Evolutionary conservation across 1,139 yeast species (phyloP).

Genomic region (Yarrowia galli): DNA sequence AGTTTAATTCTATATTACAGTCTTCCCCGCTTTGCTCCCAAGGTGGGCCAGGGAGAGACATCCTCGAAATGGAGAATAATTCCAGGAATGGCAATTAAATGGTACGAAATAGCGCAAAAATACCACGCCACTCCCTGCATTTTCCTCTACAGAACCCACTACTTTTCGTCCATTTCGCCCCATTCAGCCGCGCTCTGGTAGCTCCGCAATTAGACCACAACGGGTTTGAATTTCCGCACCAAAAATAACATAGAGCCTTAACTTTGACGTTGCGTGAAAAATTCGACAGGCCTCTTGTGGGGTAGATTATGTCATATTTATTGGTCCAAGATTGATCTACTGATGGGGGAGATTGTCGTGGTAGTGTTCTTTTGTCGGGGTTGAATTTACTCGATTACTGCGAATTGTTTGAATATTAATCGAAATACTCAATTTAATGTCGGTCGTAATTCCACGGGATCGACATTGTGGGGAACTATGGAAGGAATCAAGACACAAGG

Average conservation of each 20-base stretch:
- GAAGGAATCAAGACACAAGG: no score
- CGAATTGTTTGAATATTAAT: no score
- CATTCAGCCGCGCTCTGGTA: background rate
- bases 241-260: conserved; percentile 23
- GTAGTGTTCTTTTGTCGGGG: background rate
- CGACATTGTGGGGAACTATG: background rate
- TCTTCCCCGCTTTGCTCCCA: conserved; percentile 7
- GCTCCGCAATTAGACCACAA: background rate
- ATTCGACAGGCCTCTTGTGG: background rate
- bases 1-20: background rate
- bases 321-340: background rate
- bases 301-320: background rate
- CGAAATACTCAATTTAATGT: background rate
- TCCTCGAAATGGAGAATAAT: background rate
- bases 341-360: no score
- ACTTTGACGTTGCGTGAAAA: conserved; percentile 4
- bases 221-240: background rate
- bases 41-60: background rate
- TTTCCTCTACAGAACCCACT: background rate
- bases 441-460: background rate
- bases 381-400: no score
- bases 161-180: background rate
- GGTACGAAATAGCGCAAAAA: no score
- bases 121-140: background rate
- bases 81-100: no score